Evolutionary conservation across 2,329 filamentous ascomycete species (phyloP).

Genomic region (Diaporthe ilicicola): DNA sequence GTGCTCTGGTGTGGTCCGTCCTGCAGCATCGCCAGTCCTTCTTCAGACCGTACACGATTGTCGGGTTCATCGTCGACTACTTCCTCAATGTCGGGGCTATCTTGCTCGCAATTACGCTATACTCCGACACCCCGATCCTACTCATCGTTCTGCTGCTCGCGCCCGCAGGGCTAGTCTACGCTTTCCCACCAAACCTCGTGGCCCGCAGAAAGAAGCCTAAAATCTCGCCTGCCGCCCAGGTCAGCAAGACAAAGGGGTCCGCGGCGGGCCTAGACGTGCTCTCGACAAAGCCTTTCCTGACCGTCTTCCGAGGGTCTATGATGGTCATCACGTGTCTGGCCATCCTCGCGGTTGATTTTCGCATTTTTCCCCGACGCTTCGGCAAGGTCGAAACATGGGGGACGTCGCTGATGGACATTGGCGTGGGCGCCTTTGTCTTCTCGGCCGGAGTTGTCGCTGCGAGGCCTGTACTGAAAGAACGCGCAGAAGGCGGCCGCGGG

Average conservation of each 20-base stretch:
- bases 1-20: slow-evolving; percentile 86
- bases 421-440: slow-evolving; percentile 97
- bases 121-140: slow-evolving; percentile 77
- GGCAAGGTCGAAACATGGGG: slow-evolving; percentile 99
- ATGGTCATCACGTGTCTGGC: slow-evolving; percentile 88
- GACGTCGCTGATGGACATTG: slow-evolving; percentile 98
- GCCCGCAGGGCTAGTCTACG: slow-evolving; percentile 72
- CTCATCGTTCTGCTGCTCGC: slow-evolving; percentile 78
- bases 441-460: slow-evolving; percentile 91
- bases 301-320: slow-evolving; percentile 90
- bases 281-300: slow-evolving; percentile 90
- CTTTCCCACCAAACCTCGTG: slow-evolving; percentile 55
- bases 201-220: slow-evolving; percentile 58
- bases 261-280: slow-evolving; percentile 57
- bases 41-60: slow-evolving; percentile 77
- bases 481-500: slow-evolving; percentile 58
- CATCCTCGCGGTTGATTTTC: slow-evolving; percentile 97
- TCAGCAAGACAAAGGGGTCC: slow-evolving; percentile 41
- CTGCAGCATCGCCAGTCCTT: slow-evolving; percentile 85
- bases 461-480: slow-evolving; percentile 78
- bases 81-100: slow-evolving; percentile 85
- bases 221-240: slow-evolving; percentile 53
- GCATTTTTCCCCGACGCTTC: slow-evolving; percentile 90
- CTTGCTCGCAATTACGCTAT: slow-evolving; percentile 86
- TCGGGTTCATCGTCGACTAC: slow-evolving; percentile 81